A percentile compares a stretch with the other conserved stretches of the same genome.
Conservation (phyloP, 257 asterid genomes). For the Solanum ossicruentum region DNA sequence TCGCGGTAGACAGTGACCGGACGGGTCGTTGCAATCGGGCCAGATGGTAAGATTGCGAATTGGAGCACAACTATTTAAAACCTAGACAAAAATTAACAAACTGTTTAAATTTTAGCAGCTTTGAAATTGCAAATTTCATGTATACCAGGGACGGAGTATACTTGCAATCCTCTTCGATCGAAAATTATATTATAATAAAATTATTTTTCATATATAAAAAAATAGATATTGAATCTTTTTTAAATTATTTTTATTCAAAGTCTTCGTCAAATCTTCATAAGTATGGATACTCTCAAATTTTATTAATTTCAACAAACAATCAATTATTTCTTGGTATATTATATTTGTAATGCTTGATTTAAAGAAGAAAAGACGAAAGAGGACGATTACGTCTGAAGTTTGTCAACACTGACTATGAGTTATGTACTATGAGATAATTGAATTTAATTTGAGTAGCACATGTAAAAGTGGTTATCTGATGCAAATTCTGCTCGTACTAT, state of each 20-base stretch:
- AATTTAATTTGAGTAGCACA: not conserved
- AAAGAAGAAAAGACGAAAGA: too few relatives aligned
- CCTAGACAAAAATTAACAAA: not conserved
- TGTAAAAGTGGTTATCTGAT: not conserved
- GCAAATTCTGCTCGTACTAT: not conserved
- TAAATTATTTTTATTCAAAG: not conserved
- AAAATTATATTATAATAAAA: not conserved
- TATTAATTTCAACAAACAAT: too few relatives aligned
- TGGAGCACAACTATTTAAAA: not conserved
- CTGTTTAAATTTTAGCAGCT: not conserved
- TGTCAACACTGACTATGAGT: too few relatives aligned
- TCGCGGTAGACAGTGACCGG: not conserved
- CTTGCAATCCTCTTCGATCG: fast-evolving
- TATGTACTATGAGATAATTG: too few relatives aligned
- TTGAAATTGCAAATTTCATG: too few relatives aligned
- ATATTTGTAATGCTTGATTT: too few relatives aligned
- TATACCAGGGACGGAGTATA: fast-evolving
- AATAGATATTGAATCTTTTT: not conserved
- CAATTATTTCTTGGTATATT: too few relatives aligned
- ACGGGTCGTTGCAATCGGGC: not conserved
- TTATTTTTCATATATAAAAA: too few relatives aligned
- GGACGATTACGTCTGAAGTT: too few relatives aligned
- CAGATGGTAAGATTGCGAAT: not conserved
- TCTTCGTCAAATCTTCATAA: too few relatives aligned
- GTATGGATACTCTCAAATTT: too few relatives aligned